Evolutionary conservation across 2,329 filamentous ascomycete genomes (phyloP), one percentile per base, ranked within the genome.

Genomic region (Colletotrichum lini): DNA sequence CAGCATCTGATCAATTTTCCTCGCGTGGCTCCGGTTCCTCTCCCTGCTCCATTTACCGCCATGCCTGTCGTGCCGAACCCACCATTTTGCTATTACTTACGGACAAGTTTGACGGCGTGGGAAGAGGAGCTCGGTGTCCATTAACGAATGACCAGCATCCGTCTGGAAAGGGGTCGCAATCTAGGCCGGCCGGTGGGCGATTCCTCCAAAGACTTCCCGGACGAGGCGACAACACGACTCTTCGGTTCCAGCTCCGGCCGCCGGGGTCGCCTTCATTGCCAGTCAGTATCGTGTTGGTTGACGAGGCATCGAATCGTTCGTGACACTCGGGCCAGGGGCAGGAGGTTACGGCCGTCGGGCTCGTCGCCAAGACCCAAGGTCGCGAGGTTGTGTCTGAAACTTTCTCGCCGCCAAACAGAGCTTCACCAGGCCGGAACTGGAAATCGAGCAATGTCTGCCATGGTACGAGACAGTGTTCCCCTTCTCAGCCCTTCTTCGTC

Each of bases 1-100:
- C 71, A 73, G 67, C 68, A 72, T 73, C 68, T 73, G 63, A 72
- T 64, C 68, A 73, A 61, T 64, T 58, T 61, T 53, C n/a, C 21
- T 53, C 50, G 35, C 52, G 13, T 21, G 26, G 53, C 35, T 53
- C 30, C 44, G 30, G 18, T 26, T 26, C n/a, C 52, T 59, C 18
- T 53, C n/a, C 4, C 26, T 45, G 42, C 62, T 50, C 44, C 47
- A 38, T 52, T 52, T 21, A 21, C 42, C 16, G 45, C 21, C 23
- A 49, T 42, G 15, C 16, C 45, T 44, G 13, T 30, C 15, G 15
- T 49, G 18, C 16, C 40, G 50, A 45, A 45, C 45, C 50, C 52
- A 57, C 40, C 52, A 12, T 52, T 52, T 13, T 21, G 18, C 30
- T 35, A 9, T 35, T 35, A 9, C 7, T 8, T 9, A 40, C 58